Percentiles rank a stretch among this genome's conserved stretches.
phyloP scores from a whole-genome alignment of 1,284 basidiomycete species.

The Chalciporus piperatoides region DNA sequence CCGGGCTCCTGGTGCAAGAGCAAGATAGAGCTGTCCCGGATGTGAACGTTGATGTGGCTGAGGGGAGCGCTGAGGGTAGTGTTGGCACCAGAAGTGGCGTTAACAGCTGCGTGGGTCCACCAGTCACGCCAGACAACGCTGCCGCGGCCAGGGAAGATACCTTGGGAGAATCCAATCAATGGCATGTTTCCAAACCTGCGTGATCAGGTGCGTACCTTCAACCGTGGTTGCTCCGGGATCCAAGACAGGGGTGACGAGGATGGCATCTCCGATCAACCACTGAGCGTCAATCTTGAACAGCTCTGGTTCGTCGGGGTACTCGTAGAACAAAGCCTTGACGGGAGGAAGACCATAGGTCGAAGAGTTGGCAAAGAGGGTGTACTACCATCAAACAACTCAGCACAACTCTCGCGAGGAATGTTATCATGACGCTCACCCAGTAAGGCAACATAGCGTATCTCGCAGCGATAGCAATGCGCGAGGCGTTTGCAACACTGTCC shows the following conservation, averaged over 20 bases:
- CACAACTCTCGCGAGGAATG: too few species aligned
- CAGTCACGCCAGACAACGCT: constrained; percentile 69
- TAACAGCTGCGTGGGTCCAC: constrained; percentile 61
- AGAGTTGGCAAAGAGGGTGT: constrained; percentile 71
- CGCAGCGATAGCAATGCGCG: constrained; percentile 62
- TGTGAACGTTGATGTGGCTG: constrained; percentile 66
- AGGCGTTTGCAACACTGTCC: constrained; percentile 72
- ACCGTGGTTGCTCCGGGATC: constrained; percentile 54
- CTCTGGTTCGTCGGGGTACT: constrained; percentile 68
- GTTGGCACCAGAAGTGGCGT: constrained; percentile 33
- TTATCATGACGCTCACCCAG: constrained; percentile 50
- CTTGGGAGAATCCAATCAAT: constrained; percentile 30
- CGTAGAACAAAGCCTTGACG: constrained; percentile 70
- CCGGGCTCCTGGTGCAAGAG: constrained; percentile 45
- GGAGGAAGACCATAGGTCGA: constrained; percentile 63
- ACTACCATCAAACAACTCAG: constrained; percentile 42
- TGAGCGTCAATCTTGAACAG: constrained; percentile 63
- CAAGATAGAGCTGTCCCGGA: constrained; percentile 46
- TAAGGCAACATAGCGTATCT: constrained; percentile 71
- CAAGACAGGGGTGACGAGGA: constrained; percentile 74
- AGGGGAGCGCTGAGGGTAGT: constrained; percentile 50
- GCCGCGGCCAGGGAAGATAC: constrained; percentile 61
- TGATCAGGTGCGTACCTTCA: constrained; percentile 26
- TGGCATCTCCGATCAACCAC: constrained; percentile 65
- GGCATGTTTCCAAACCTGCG: not conserved